phyloP scores from a whole-genome alignment of 768 basidiomycete genomes.

The Serendipita sp. region DNA sequence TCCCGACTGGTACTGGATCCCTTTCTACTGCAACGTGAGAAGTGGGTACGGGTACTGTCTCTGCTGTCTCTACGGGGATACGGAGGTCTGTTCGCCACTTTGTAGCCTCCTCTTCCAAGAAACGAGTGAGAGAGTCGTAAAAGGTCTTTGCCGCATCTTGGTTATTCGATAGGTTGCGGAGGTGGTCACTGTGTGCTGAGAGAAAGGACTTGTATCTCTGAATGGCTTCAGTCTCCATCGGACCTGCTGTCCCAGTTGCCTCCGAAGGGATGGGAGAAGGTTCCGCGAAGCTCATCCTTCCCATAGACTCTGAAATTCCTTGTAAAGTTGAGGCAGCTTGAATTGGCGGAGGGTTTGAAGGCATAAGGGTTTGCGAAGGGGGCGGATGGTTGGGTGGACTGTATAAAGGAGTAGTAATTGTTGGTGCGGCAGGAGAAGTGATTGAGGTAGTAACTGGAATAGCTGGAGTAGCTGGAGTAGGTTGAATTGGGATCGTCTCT shows the following conservation, averaged over 20 bases:
- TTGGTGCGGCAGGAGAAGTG: too few species aligned
- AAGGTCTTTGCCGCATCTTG: not conserved
- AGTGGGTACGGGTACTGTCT: not conserved
- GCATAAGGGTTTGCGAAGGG: not conserved
- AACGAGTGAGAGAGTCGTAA: not conserved
- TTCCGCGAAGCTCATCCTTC: not conserved
- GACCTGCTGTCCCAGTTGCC: not conserved
- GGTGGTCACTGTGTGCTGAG: not conserved
- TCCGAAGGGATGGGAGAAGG: not conserved
- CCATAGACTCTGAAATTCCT: not conserved
- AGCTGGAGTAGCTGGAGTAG: not conserved
- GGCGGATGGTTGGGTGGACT: not conserved
- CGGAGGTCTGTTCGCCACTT: not conserved
- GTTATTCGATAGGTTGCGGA: not conserved
- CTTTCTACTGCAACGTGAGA: too few species aligned
- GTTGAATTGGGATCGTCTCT: not conserved
- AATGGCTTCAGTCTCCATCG: not conserved
- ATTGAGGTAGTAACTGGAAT: too few species aligned
- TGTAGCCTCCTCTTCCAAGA: not conserved
- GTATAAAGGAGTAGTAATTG: not conserved
- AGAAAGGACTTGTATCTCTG: not conserved
- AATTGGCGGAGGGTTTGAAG: not conserved
- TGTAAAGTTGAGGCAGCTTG: not conserved
- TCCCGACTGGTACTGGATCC: too few species aligned
- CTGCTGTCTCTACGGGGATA: not conserved